These are phyloP conservation scores for Sporothrix inflata DNA, from an alignment of 2,329 filamentous ascomycete species.

Conservation along the genomic window DNA sequence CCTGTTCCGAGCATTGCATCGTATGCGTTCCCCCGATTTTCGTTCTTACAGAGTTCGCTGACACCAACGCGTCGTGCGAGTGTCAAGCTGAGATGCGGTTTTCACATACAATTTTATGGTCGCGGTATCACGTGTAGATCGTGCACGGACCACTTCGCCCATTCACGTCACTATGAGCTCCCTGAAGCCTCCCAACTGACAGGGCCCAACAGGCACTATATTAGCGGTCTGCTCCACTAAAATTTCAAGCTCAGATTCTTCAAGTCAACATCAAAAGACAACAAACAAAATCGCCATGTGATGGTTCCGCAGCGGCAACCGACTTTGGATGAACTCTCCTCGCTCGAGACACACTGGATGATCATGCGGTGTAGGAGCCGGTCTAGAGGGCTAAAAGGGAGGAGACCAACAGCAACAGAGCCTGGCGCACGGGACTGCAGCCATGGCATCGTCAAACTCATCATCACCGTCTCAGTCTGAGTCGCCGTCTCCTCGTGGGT, in stretches of 20 bases:
- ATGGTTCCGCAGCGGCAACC: no score
- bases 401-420: conserved; percentile 1
- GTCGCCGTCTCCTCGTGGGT: background rate
- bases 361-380: background rate
- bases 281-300: background rate
- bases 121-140: conserved; percentile 7
- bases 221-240: conserved; percentile 21
- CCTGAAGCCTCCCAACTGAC: background rate
- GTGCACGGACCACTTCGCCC: background rate
- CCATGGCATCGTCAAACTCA: conserved; percentile 20
- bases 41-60: background rate
- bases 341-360: background rate
- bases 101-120: background rate
- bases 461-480: background rate
- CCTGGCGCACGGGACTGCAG: background rate
- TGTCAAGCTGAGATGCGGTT: background rate
- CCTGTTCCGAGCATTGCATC: conserved; percentile 26
- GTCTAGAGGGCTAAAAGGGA: background rate
- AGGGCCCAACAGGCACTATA: background rate
- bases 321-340: no score
- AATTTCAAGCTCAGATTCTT: background rate
- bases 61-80: background rate
- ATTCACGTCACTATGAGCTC: background rate
- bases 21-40: background rate
- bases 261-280: background rate